A percentile compares a stretch with the other conserved stretches of the same genome.
These are phyloP conservation scores for Cicer yamashitae DNA, from an alignment of 306 rosid species.

Conservation along the genomic window DNA sequence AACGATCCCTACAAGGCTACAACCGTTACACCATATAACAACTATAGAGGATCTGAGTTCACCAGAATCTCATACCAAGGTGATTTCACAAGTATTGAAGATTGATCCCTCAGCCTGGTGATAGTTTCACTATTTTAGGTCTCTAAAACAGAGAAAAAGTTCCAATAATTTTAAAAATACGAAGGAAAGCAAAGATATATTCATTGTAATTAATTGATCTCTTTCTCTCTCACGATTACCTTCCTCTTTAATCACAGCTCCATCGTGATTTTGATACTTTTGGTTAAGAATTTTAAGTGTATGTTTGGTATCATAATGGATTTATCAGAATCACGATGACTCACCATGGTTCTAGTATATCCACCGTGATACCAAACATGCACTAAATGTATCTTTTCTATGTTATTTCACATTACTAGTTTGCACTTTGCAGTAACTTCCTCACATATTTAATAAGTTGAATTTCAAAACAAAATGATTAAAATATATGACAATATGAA, in stretches of 20 bases:
- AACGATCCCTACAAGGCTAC: too few relatives aligned
- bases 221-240: neutral
- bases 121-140: constrained; percentile 24
- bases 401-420: constrained; percentile 8
- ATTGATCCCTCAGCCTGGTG: constrained; percentile 8
- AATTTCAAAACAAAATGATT: constrained; percentile 35
- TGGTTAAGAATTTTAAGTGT: constrained; percentile 16
- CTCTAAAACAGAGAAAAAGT: constrained; percentile 30
- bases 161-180: neutral
- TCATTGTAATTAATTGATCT: constrained; percentile 13
- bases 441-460: constrained; percentile 15
- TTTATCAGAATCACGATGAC: too few relatives aligned
- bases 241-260: constrained; percentile 51
- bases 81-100: neutral
- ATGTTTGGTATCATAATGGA: too few relatives aligned
- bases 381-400: neutral
- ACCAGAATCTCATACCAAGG: too few relatives aligned
- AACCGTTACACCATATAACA: too few relatives aligned
- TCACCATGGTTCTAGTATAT: too few relatives aligned
- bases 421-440: constrained; percentile 28
- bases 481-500: constrained; percentile 10
- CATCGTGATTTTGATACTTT: neutral
- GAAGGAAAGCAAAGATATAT: neutral
- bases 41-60: too few relatives aligned
- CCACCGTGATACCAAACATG: too few relatives aligned